Conservation (phyloP, 1,284 basidiomycete genomes). For the Apiotrichum sp. region DNA sequence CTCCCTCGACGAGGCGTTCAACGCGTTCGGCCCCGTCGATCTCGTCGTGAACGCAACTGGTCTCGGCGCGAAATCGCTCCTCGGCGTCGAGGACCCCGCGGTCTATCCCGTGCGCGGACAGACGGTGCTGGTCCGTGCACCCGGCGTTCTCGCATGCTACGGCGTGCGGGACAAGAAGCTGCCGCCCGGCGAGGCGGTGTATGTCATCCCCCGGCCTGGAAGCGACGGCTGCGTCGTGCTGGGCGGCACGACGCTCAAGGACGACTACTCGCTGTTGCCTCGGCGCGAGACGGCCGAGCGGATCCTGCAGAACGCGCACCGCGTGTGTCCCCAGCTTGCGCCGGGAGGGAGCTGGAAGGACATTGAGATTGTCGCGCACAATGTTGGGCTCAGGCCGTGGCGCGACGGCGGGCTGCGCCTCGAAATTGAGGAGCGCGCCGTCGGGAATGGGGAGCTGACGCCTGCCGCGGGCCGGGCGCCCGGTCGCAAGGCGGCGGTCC, state of each 20-base stretch:
- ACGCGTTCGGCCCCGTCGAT: conserved; percentile 18
- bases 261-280: conserved; percentile 36
- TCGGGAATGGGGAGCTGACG: conserved; percentile 48
- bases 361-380: conserved; percentile 55
- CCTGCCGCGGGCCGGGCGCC: conserved; percentile 58
- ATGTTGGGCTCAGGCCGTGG: conserved; percentile 65
- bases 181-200: conserved; percentile 18
- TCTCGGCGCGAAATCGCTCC: conserved; percentile 60
- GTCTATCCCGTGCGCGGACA: conserved; percentile 80
- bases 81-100: conserved; percentile 70
- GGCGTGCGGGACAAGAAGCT: conserved; percentile 16
- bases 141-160: conserved; percentile 39
- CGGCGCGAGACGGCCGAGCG: conserved; percentile 32
- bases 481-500: conserved; percentile 47
- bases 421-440: conserved; percentile 54
- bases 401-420: conserved; percentile 63
- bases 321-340: conserved; percentile 43
- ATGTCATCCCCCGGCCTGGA: conserved; percentile 49
- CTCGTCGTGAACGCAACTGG: conserved; percentile 51
- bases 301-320: conserved; percentile 45
- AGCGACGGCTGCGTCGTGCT: conserved; percentile 42
- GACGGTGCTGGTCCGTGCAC: conserved; percentile 69
- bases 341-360: conserved; percentile 37
- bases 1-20: conserved; percentile 43
- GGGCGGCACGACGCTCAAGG: conserved; percentile 37